phyloP scores from a whole-genome alignment of 345 rosid genomes.

The Murraya koenigii region DNA sequence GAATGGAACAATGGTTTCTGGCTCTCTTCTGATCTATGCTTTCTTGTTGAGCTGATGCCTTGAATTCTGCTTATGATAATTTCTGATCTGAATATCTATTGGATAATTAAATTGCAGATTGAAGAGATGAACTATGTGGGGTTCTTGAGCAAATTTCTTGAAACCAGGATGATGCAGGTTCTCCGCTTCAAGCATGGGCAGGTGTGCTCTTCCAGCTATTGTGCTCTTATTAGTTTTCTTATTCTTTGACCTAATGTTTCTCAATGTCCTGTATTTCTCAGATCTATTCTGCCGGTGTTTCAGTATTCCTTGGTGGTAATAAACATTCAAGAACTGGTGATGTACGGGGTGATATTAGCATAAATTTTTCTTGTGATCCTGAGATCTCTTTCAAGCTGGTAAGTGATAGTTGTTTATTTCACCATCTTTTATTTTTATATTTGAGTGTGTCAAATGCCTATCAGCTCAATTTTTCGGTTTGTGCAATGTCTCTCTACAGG shows the following conservation, averaged over 20 bases:
- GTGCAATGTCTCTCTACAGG: conserved; percentile 40
- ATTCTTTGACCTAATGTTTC: conserved; percentile 15
- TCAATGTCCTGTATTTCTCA: conserved; percentile 29
- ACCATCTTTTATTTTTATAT: not conserved
- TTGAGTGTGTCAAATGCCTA: not conserved
- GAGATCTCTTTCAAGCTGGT: conserved; percentile 81
- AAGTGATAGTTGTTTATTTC: conserved; percentile 5
- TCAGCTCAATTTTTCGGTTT: not conserved
- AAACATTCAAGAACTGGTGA: conserved; percentile 86
- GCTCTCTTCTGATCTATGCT: conserved; percentile 11
- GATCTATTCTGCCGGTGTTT: conserved; percentile 85
- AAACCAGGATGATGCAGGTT: conserved; percentile 79
- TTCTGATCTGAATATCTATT: conserved; percentile 6
- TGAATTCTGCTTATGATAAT: conserved; percentile 5
- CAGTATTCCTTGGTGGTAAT: conserved; percentile 80
- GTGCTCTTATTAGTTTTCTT: not conserved
- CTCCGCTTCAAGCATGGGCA: conserved; percentile 92
- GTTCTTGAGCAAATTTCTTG: conserved; percentile 79
- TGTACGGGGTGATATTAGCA: conserved; percentile 80
- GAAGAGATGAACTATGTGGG: conserved; percentile 78
- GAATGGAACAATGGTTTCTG: conserved; percentile 73
- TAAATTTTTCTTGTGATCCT: conserved; percentile 91
- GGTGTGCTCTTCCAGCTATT: conserved; percentile 37
- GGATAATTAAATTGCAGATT: conserved; percentile 39
- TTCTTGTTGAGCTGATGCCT: not conserved